phyloP scores from a whole-genome alignment of 108 stramenopile genomes.

The Pseudonitzschia pungens region DNA sequence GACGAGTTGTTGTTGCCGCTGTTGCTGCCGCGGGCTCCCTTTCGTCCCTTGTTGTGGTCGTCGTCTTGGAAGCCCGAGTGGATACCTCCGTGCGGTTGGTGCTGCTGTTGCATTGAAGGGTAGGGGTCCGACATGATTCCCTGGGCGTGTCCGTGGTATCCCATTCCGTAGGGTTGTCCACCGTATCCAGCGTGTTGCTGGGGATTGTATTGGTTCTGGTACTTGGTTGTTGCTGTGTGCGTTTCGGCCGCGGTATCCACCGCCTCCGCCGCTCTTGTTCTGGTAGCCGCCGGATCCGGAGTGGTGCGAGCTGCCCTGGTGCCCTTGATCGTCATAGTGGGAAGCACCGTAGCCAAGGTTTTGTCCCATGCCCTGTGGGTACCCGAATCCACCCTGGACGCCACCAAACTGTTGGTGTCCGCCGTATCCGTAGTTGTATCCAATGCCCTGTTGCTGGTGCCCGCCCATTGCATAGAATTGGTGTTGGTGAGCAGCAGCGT shows the following conservation, averaged over 20 bases:
- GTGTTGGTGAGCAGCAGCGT: slow-evolving; percentile 67
- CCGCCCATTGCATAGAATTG: slow-evolving; percentile 51
- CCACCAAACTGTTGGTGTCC: slow-evolving; percentile 51
- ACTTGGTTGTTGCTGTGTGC: slow-evolving; percentile 56
- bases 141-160: slow-evolving; percentile 64
- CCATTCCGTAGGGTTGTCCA: slow-evolving; percentile 64
- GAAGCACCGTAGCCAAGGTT: slow-evolving; percentile 71
- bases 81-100: slow-evolving; percentile 43
- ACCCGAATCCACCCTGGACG: slow-evolving; percentile 69
- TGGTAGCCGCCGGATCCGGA: slow-evolving; percentile 67
- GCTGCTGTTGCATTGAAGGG: slow-evolving; percentile 44
- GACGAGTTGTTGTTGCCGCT: slow-evolving; percentile 9
- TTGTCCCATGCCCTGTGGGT: slow-evolving; percentile 76
- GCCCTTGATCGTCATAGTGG: slow-evolving; percentile 68
- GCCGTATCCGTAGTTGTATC: slow-evolving; percentile 71
- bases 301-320: slow-evolving; percentile 44
- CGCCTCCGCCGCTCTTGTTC: slow-evolving; percentile 47
- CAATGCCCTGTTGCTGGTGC: slow-evolving; percentile 42
- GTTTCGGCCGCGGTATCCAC: slow-evolving; percentile 70
- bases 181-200: slow-evolving; percentile 67
- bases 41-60: slow-evolving; percentile 58
- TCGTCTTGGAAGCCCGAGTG: slow-evolving; percentile 52
- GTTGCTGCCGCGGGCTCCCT: slow-evolving; percentile 53
- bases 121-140: slow-evolving; percentile 54
- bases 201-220: slow-evolving; percentile 68